These are phyloP conservation scores for Uronychia setigera DNA, from an alignment of 73 alveolate genomes.

Conservation along the genomic window DNA sequence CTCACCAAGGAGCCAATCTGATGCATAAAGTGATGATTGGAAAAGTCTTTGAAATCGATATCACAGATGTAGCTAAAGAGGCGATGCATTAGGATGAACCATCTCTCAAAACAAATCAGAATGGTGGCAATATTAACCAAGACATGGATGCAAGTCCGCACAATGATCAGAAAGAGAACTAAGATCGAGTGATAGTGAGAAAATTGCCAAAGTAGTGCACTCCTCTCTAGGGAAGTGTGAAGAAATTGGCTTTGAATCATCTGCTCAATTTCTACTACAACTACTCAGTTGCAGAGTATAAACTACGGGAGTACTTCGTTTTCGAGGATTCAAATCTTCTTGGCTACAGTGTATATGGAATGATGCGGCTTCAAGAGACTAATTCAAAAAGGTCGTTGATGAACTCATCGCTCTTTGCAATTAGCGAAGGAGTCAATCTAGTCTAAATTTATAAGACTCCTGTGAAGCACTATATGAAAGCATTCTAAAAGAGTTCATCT, in stretches of 20 bases:
- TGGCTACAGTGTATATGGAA: neutral
- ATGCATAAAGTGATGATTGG: neutral
- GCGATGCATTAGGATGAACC: neutral
- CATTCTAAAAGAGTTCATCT: neutral
- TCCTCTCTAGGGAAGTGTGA: neutral
- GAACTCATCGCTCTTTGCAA: neutral
- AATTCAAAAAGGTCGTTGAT: neutral
- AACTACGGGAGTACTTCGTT: neutral
- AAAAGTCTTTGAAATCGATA: neutral
- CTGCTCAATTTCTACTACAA: neutral
- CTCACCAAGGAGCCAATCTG: neutral
- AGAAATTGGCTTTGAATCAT: neutral
- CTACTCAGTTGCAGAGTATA: neutral
- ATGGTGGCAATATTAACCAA: too few relatives aligned
- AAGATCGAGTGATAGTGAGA: neutral
- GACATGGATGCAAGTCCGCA: neutral
- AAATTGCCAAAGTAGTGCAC: neutral
- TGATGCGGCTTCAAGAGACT: neutral
- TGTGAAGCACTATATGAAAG: neutral
- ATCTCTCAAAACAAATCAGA: too few relatives aligned
- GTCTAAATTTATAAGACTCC: neutral
- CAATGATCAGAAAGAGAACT: neutral
- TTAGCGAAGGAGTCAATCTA: neutral
- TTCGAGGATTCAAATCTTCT: neutral
- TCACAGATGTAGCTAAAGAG: neutral